Base-by-base conservation (phyloP, 768 basidiomycete genomes). In the Leccinellum rugosiceps region DNA sequence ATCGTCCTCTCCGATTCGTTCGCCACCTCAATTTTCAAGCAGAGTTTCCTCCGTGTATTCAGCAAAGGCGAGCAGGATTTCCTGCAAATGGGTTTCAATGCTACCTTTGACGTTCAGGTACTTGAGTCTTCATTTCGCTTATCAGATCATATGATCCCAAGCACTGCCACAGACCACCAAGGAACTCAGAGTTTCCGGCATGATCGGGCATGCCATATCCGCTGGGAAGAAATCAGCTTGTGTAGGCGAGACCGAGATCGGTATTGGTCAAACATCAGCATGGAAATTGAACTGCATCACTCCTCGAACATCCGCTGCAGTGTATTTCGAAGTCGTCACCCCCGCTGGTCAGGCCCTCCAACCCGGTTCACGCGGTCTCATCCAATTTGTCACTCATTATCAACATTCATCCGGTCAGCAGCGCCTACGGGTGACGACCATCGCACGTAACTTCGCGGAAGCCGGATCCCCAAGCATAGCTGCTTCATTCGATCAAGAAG, bases 191-290 rank as follows among this genome's bases (percentile, higher is more conserved):
- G 94, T 99, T 7, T 98, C 97, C 10, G 97, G 97, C 28, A 82
- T 99, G 47, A 99, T 98, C 63, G 95, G 95, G 3, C 96, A 98
- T 68, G 95, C 90, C 30, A 97, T 98, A 72, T 98, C 95, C 21
- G 92, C 93, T 15, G 95, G 90, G 63, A 99, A 98, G 77, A 98
- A 98, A 71, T 94, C 94, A 0, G 85, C 84, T 0, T 97, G 92
- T 67, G 97, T 99, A 17, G 97, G 96, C 58, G 97, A 99, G 77
- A 98, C 97, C 0, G 97, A 98, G 72, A 98, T 99, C 58, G 97
- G 97, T 70, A 96, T 99, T 59, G 96, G 95, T 31, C 92, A 95
- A 71, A 99, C 97, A 0, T 97, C 96, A 10, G 96, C 94, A 1
- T 99, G 97, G 97, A 97, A 93, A 75, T 83, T 98, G 65, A 97